Base-by-base conservation (phyloP, 768 basidiomycete genomes). In the Pulveroboletus sp. region DNA sequence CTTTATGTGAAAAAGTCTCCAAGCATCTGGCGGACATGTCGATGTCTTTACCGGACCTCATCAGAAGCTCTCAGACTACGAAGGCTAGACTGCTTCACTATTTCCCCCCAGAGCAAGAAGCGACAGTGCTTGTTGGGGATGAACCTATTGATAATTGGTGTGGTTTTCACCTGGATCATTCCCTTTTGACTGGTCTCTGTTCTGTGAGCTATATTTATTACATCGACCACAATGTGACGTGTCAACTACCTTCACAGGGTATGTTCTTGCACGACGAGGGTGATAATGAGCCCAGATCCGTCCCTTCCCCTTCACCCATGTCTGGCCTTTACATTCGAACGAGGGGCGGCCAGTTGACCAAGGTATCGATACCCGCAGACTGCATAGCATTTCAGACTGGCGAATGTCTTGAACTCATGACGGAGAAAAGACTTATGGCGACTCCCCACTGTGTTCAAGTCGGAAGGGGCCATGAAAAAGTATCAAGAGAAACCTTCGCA, bases 21-120 rank as follows among this genome's bases (percentile, higher is more conserved):
- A 69, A 82, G 32, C 78, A 87, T 54, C 64, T 91, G 38, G 73
- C 75, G 3, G 86, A 90, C 64, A 53, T 55, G 47, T 81, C 81
- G 0, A 58, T 88, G 40, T 86, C 89, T 8, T 71, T 98, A 21
- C 76, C 82, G 7, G 67, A 79, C 14, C 70, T 99, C 43, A 88
- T 98, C 61, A 68, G 74, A 15, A 76, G 77, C 3, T 90, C 90
- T 8, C 84, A 87, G 59, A 91, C 89, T 6, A 88, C 82, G 35
- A 98, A 98, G 67, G 95, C 91, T 4, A 81, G 96, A 30, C 78
- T 99, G 11, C 74, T 99, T n/a, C 95, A 99, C 64, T 99, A 99
- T 68, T 99, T 93, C 61, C 89, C 95, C 14, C 82, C 84, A 9
- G 62, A 76, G 26, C 65, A 76, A 2, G 76, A 70, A 40, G 59